Percentiles rank a stretch among this genome's conserved stretches.
These are phyloP conservation scores for Malassezia equina DNA, from an alignment of 1,284 basidiomycete genomes.

Conservation along the genomic window DNA sequence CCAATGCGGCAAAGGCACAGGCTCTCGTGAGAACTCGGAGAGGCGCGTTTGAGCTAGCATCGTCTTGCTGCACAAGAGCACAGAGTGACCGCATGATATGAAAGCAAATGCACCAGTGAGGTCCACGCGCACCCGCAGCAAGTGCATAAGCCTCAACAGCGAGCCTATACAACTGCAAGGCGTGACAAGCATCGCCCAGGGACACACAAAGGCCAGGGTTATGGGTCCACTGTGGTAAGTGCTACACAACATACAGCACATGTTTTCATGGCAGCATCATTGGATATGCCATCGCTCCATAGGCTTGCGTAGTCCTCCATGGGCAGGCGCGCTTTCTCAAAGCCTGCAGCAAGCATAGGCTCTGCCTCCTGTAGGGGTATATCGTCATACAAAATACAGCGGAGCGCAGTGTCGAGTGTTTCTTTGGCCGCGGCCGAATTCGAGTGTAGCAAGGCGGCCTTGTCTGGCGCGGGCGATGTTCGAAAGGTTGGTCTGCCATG, in stretches of 20 bases:
- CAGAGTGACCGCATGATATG: neutral
- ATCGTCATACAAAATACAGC: constrained; percentile 1
- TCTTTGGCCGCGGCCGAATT: constrained; percentile 2
- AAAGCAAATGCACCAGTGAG: neutral
- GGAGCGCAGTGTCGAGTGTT: constrained; percentile 10
- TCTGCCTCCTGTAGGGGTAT: neutral
- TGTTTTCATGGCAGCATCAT: neutral
- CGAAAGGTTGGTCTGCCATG: neutral
- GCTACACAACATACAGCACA: constrained; percentile 1
- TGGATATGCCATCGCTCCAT: neutral
- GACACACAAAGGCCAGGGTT: constrained; percentile 6
- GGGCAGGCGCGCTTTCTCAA: neutral
- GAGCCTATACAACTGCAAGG: neutral
- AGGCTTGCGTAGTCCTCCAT: neutral
- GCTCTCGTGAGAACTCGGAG: neutral
- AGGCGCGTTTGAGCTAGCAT: neutral
- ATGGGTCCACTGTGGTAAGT: constrained; percentile 10
- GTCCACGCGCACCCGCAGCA: constrained; percentile 6
- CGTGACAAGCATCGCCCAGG: constrained; percentile 11
- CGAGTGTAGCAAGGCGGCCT: neutral
- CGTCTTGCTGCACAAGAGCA: neutral
- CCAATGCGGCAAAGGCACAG: neutral
- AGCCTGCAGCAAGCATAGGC: constrained; percentile 1
- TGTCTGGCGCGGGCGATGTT: neutral
- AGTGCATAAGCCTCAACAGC: constrained; percentile 13